Conservation (phyloP, 345 rosid species). For the Eutrema heterophyllum region DNA sequence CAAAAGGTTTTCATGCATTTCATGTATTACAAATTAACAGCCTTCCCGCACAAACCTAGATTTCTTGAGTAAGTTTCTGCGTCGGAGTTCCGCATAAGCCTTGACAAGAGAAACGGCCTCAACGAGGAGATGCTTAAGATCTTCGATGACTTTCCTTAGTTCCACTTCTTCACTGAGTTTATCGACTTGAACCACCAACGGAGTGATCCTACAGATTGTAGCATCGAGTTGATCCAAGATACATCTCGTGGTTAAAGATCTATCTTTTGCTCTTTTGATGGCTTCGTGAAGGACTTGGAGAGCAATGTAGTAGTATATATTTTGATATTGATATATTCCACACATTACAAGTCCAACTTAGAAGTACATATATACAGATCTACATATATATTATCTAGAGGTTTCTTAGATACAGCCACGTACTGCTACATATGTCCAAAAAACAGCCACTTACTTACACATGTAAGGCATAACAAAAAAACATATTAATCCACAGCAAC, state of each 20-base stretch:
- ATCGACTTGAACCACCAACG: slow-evolving; percentile 6
- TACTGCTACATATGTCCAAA: too few relatives aligned
- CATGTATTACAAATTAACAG: not conserved
- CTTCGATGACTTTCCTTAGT: not conserved
- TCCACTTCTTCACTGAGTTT: slow-evolving; percentile 5
- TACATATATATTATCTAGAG: too few relatives aligned
- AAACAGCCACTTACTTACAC: too few relatives aligned
- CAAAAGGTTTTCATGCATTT: not conserved
- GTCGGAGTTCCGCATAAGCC: slow-evolving; percentile 11
- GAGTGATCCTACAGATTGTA: slow-evolving; percentile 14
- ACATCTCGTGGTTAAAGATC: not conserved
- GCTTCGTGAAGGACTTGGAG: slow-evolving; percentile 3
- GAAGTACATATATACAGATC: too few relatives aligned
- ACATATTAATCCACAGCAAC: too few relatives aligned
- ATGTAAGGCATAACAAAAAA: too few relatives aligned
- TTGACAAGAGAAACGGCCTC: not conserved
- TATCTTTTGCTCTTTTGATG: slow-evolving; percentile 2
- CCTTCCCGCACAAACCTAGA: not conserved
- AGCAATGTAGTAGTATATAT: too few relatives aligned
- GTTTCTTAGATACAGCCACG: too few relatives aligned
- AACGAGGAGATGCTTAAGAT: slow-evolving; percentile 10
- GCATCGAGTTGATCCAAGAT: slow-evolving; percentile 13
- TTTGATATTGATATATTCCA: too few relatives aligned
- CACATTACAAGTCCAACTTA: too few relatives aligned
- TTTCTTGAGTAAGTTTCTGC: slow-evolving; percentile 18